A percentile compares a stretch with the other conserved stretches of the same genome.
These are phyloP conservation scores for Cyclocybe aegerita DNA, from an alignment of 768 basidiomycete species.

Conservation along the genomic window DNA sequence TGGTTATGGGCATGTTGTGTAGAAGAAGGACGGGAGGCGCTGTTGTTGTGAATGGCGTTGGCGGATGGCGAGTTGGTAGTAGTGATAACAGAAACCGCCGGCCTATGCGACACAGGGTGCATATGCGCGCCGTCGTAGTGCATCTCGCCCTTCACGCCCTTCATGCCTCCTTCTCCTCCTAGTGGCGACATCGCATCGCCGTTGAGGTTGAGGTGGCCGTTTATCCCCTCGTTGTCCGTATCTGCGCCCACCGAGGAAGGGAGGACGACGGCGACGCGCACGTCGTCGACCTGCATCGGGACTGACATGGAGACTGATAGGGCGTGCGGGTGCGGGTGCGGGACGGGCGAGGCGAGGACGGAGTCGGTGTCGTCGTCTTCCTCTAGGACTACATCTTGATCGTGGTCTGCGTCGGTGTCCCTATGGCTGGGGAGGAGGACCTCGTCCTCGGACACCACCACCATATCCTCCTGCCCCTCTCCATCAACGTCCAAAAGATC, in stretches of 20 bases:
- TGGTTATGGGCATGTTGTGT: no score
- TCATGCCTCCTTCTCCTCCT: no score
- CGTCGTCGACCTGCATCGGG: constrained; percentile 7
- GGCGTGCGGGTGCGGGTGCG: no score
- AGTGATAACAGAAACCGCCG: background rate
- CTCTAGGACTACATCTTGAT: constrained; percentile 15
- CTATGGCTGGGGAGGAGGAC: no score
- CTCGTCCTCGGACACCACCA: no score
- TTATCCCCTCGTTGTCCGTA: background rate
- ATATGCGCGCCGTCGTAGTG: constrained; percentile 43
- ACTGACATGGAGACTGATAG: background rate
- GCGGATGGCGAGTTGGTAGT: no score
- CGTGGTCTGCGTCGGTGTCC: constrained; percentile 28
- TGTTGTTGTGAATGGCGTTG: no score
- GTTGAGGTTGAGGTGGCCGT: background rate
- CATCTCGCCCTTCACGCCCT: constrained; percentile 18
- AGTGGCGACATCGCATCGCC: background rate
- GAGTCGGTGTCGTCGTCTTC: constrained; percentile 12
- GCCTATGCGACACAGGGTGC: constrained; percentile 50
- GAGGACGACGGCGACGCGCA: constrained; percentile 5
- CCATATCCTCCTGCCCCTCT: constrained; percentile 20
- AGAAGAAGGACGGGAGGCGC: no score
- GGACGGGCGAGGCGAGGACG: constrained; percentile 8
- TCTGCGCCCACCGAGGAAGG: background rate
- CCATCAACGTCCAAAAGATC: constrained; percentile 5